phyloP scores from a whole-genome alignment of 148 eudicot genomes.

The Mesembryanthemum crystallinum region DNA sequence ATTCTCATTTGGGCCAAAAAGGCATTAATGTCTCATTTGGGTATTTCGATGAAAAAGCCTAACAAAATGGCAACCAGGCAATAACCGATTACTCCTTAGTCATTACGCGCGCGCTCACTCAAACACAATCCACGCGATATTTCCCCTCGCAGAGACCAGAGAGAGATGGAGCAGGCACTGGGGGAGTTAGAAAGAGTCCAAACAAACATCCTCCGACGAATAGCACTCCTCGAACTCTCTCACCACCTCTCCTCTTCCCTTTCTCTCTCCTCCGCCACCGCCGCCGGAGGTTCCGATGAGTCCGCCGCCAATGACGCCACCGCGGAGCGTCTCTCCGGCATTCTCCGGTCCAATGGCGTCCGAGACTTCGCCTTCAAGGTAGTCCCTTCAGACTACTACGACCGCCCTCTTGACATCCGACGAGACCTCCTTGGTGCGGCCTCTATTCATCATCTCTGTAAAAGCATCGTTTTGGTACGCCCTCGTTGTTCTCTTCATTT shows the following conservation, averaged over 20 bases:
- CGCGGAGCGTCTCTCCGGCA: conserved; percentile 63
- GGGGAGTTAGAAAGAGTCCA: conserved; percentile 62
- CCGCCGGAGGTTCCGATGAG: conserved; percentile 40
- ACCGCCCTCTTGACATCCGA: conserved; percentile 56
- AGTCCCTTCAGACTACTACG: conserved; percentile 76
- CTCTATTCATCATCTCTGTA: conserved; percentile 90
- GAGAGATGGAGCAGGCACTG: conserved; percentile 30
- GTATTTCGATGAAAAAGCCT: no score
- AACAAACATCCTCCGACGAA: conserved; percentile 52
- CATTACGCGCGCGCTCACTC: no score
- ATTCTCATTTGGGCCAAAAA: no score
- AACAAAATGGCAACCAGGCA: no score
- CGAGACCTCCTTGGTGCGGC: conserved; percentile 69
- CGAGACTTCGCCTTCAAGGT: conserved; percentile 63
- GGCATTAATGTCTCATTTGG: no score
- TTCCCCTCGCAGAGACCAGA: not conserved
- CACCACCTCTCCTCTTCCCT: conserved; percentile 29
- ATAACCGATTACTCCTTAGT: no score
- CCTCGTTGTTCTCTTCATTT: not conserved
- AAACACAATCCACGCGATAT: no score
- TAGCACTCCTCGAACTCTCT: conserved; percentile 48
- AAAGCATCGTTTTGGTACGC: conserved; percentile 91
- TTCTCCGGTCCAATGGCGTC: conserved; percentile 52
- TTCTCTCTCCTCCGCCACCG: conserved; percentile 31
- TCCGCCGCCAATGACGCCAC: conserved; percentile 37